Percentiles rank a stretch among this genome's conserved stretches.
These are phyloP conservation scores for Suillus spraguei DNA, from an alignment of 768 basidiomycete genomes.

Conservation along the genomic window DNA sequence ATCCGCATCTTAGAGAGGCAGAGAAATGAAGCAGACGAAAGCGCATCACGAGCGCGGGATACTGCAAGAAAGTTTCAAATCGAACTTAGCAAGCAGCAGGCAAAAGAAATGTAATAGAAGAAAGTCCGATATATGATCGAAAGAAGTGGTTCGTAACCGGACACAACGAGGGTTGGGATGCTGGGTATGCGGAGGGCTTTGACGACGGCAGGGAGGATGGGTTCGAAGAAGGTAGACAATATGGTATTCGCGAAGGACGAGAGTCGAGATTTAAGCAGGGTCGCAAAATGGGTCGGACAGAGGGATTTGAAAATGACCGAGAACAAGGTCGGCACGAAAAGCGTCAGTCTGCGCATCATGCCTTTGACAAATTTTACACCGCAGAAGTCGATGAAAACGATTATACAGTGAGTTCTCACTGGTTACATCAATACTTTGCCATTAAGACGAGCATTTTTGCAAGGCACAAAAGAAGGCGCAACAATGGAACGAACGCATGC, in stretches of 20 bases:
- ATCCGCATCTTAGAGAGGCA: slow-evolving; percentile 38
- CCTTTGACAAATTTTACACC: slow-evolving; percentile 58
- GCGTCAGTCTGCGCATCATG: slow-evolving; percentile 53
- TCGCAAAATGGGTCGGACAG: slow-evolving; percentile 29
- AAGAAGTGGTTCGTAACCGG: slow-evolving; percentile 49
- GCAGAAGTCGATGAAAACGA: slow-evolving; percentile 41
- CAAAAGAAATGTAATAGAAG: slow-evolving; percentile 45
- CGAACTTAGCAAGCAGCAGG: slow-evolving; percentile 47
- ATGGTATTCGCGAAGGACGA: slow-evolving; percentile 40
- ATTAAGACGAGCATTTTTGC: slow-evolving; percentile 13
- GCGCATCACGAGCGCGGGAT: slow-evolving; percentile 45
- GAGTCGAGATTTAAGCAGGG: slow-evolving; percentile 39
- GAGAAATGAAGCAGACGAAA: slow-evolving; percentile 45
- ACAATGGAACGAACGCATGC: slow-evolving; percentile 34
- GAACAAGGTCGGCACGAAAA: slow-evolving; percentile 49
- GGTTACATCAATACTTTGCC: neutral
- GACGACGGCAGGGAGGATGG: slow-evolving; percentile 48
- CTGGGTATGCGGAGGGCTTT: slow-evolving; percentile 49
- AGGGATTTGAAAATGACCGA: slow-evolving; percentile 38
- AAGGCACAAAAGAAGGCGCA: slow-evolving; percentile 28
- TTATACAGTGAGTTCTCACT: slow-evolving; percentile 25
- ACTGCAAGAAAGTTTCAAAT: slow-evolving; percentile 44
- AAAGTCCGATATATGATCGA: slow-evolving; percentile 42
- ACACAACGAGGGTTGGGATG: slow-evolving; percentile 45
- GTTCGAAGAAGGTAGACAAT: slow-evolving; percentile 40